Evolutionary conservation across 2,329 filamentous ascomycete species (phyloP).

Genomic region (Pestalotiopsis sp.): DNA sequence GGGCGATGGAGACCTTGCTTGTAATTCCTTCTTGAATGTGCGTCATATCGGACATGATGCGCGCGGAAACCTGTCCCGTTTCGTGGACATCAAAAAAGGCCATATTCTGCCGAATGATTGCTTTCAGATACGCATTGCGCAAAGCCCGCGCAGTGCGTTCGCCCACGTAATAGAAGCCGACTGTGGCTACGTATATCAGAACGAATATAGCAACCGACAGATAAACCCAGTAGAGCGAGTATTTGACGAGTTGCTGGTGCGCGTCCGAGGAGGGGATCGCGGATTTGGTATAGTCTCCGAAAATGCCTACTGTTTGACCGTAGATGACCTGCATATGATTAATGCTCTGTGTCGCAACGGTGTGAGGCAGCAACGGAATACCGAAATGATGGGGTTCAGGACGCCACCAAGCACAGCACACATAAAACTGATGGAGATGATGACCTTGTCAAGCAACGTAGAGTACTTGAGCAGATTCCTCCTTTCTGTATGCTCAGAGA

Average conservation of each 20-base stretch:
- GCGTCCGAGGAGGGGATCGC: neutral
- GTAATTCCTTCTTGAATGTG: slow-evolving; percentile 24
- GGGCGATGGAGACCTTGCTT: slow-evolving; percentile 19
- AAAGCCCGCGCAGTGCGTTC: slow-evolving; percentile 22
- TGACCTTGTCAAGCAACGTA: neutral
- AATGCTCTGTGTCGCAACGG: neutral
- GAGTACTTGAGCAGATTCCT: neutral
- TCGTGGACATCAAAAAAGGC: slow-evolving; percentile 28
- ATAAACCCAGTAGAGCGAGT: slow-evolving; percentile 23
- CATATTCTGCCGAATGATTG: slow-evolving; percentile 28
- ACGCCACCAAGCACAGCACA: slow-evolving; percentile 1
- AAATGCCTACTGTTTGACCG: neutral
- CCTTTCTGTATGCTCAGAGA: neutral
- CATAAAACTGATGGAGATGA: neutral
- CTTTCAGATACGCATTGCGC: slow-evolving; percentile 23
- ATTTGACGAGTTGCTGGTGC: neutral
- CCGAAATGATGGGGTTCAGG: neutral
- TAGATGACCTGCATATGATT: slow-evolving; percentile 1
- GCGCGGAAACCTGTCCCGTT: slow-evolving; percentile 24
- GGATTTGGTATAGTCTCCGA: neutral
- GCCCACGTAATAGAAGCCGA: slow-evolving; percentile 25
- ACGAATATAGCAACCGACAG: slow-evolving; percentile 21
- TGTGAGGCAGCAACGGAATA: neutral
- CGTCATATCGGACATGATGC: slow-evolving; percentile 25
- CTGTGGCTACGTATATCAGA: slow-evolving; percentile 19